These are phyloP conservation scores for Suhomyces guaymorum DNA, from an alignment of 1,139 yeast species.

Conservation along the genomic window DNA sequence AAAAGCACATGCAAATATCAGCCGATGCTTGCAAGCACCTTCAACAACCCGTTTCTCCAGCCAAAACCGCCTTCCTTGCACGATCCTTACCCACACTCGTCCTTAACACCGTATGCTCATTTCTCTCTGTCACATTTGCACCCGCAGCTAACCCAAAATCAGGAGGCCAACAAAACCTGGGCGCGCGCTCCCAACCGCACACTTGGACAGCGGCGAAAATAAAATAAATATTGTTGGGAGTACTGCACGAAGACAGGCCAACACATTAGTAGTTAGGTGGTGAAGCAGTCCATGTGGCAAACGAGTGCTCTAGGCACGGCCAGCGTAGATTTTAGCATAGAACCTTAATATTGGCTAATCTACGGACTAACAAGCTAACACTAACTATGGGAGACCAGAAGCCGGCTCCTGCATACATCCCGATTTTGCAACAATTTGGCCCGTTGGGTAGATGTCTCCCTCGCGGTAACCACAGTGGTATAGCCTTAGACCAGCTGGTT, in stretches of 20 bases:
- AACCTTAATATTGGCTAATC: too few relatives aligned
- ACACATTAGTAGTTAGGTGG: slow-evolving; percentile 3
- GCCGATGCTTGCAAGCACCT: too few relatives aligned
- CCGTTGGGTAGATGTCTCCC: slow-evolving; percentile 4
- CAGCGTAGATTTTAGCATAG: too few relatives aligned
- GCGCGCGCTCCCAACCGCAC: slow-evolving; percentile 7
- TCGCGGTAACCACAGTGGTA: too few relatives aligned
- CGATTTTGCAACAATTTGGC: slow-evolving; percentile 7
- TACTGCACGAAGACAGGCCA: slow-evolving; percentile 3
- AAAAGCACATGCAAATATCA: too few relatives aligned
- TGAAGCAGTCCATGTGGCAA: neutral
- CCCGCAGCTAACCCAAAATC: slow-evolving; percentile 10
- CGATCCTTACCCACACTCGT: neutral
- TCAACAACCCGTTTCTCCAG: too few relatives aligned
- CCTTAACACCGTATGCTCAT: neutral
- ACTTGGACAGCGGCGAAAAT: slow-evolving; percentile 1
- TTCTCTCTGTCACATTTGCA: too few relatives aligned
- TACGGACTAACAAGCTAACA: neutral
- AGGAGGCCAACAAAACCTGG: slow-evolving; percentile 10
- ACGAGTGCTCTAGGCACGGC: too few relatives aligned
- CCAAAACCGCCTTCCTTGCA: too few relatives aligned
- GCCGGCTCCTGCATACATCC: neutral
- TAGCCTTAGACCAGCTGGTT: too few relatives aligned
- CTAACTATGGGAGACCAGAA: neutral
- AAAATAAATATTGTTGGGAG: slow-evolving; percentile 10